Evolutionary conservation across 1,139 yeast species (phyloP), one percentile per base, ranked within the genome.

Genomic region (Pichia sp.): DNA sequence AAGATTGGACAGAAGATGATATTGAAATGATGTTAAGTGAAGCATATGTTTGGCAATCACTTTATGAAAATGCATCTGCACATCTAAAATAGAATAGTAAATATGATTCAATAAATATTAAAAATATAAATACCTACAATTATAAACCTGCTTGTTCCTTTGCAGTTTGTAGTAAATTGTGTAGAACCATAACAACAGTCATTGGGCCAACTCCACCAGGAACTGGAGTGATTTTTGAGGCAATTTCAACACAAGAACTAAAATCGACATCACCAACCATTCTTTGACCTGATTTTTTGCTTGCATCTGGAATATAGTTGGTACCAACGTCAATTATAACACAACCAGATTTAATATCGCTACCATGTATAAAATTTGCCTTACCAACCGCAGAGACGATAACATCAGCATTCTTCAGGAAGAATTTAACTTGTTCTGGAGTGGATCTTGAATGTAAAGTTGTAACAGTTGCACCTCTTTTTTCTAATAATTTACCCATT

Each of bases 21-120:
- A 81, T 94, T 40, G 98, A 92, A 66, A 74, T 94, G 67, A 74
- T 94, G 69, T 69, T 92, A 51, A 88, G 97, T 66, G 97, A 94
- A 66, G 98, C 97, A 0, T 92, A 80, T 64, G 87, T 92, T 62
- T 92, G 97, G 97, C 97, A 90, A 67, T 82, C 94, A 50, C 72
- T 94, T 44, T 92, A 86, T 63, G 87, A 86, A 61, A 86, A 88
- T 62, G 96, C 96, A 3, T 69, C 83, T 18, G 96, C 95, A 1
- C 95, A 86, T 67, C 73, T 88, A 61, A 73, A 78, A 49, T 62
- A 47, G 18, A 25, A 13, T 15, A 35, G 29, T n/a, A n/a, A n/a
- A n/a, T n/a, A 20, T 39, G 32, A 32, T 38, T 22, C 18, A 29
- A 29, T 34, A 26, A 35, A 29, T 11, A 30, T n/a, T 18, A 24